Conservation (phyloP, 1,284 basidiomycete species). For the Chiua sp. region DNA sequence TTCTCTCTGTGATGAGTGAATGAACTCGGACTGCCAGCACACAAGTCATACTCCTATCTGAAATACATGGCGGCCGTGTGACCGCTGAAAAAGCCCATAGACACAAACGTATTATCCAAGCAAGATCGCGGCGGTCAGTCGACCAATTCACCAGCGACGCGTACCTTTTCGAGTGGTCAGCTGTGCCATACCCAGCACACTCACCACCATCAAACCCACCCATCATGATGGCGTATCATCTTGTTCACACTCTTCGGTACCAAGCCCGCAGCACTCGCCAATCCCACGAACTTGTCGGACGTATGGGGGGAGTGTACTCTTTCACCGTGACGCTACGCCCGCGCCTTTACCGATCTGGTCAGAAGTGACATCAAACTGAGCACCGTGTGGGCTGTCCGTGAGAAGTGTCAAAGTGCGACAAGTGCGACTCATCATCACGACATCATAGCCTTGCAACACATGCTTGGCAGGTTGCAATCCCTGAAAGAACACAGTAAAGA, state of each 20-base stretch:
- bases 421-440: conserved; percentile 70
- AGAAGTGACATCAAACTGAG: conserved; percentile 55
- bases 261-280: conserved; percentile 49
- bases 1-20: too few relatives aligned
- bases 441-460: conserved; percentile 51
- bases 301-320: conserved; percentile 61
- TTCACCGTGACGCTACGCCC: conserved; percentile 67
- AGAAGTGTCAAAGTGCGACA: conserved; percentile 68
- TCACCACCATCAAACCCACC: conserved; percentile 53
- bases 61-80: too few relatives aligned
- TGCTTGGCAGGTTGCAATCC: conserved; percentile 11
- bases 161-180: conserved; percentile 57
- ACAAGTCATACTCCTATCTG: too few relatives aligned
- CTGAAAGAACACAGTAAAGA: conserved; percentile 10
- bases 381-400: conserved; percentile 64
- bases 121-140: too few relatives aligned
- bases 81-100: too few relatives aligned
- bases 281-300: conserved; percentile 58
- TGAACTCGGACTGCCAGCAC: too few relatives aligned
- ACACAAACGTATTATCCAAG: too few relatives aligned
- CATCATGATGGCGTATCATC: conserved; percentile 43
- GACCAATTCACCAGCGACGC: conserved; percentile 52
- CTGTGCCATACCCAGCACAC: conserved; percentile 50
- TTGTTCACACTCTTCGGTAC: conserved; percentile 47
- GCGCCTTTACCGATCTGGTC: conserved; percentile 43